Base-by-base conservation (phyloP, 805 yeast genomes). In the Barnettozyma sp. region DNA sequence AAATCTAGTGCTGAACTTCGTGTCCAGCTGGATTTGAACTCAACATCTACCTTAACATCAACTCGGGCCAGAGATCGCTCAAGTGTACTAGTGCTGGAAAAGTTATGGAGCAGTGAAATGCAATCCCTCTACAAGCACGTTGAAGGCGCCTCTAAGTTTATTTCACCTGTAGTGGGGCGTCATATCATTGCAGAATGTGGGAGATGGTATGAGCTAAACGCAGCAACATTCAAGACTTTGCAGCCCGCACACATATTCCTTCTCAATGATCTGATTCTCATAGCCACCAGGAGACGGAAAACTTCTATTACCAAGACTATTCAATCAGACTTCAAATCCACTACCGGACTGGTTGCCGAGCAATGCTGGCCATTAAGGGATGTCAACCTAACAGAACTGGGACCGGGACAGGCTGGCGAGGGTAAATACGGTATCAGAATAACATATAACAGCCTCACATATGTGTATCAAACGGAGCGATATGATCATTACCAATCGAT, bases 81-180 rank as follows among this genome's bases (percentile, higher is more conserved):
- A 41, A 77, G 87, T 36, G 75, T 86, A 34, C 49, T 81, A 35
- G 73, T 83, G 36, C 61, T 87, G 34, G 90, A 84, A 54, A 78
- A 78, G 48, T 73, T 82, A 65, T 86, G 96, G 95, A 82, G 78
- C 12, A 66, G 67, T 28, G 86, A 82, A 50, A 63, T 87, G 51
- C 73, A 71, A 36, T 69, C 74, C 7, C 60, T 87, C 34, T 86
- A 80, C 56, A 76, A 76, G 46, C 85, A 82, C 43, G 94, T 88
- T 12, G 95, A 88, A 44, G 94, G 95, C n/a, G 87, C 94, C 1
- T 88, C 83, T 48, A 82, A 82, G 50, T 74, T 71, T 41, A 66
- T 87, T 25, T 82, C 86, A 15, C 75, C 83, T 2, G 56, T 73
- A 7, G 85, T 88, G 0, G 92, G 88, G 4, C 70, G 95, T 33